phyloP scores from a whole-genome alignment of 2,329 filamentous ascomycete species.

The Ascochyta koolunga region DNA sequence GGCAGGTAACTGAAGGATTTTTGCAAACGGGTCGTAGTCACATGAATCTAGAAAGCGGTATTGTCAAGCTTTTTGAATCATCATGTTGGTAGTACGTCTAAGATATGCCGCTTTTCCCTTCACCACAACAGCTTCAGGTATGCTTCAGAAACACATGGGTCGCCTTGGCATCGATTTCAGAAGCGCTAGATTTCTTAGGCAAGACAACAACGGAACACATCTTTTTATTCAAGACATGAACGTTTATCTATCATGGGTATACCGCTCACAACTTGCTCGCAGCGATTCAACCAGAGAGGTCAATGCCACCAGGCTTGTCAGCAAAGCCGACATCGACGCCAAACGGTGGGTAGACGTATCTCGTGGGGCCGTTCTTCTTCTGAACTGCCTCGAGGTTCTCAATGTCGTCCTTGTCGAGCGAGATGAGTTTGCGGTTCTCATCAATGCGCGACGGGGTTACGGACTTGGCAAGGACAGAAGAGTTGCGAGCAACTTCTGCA shows the following conservation, averaged over 20 bases:
- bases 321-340: slow-evolving; percentile 58
- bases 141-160: too few species aligned
- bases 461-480: slow-evolving; percentile 75
- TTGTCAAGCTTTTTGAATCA: not conserved
- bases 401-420: slow-evolving; percentile 68
- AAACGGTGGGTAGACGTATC: slow-evolving; percentile 58
- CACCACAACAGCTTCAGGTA: too few species aligned
- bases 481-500: slow-evolving; percentile 67
- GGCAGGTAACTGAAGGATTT: slow-evolving; percentile 62
- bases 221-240: slow-evolving; percentile 1
- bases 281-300: slow-evolving; percentile 41
- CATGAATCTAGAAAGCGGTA: not conserved
- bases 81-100: too few species aligned
- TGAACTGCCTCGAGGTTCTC: slow-evolving; percentile 55
- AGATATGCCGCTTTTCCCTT: too few species aligned
- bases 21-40: not conserved
- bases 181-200: not conserved
- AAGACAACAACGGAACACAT: not conserved
- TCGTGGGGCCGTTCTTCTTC: slow-evolving; percentile 54
- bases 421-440: slow-evolving; percentile 70
- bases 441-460: slow-evolving; percentile 72
- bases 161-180: too few species aligned
- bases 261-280: slow-evolving; percentile 6
- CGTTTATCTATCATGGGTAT: slow-evolving; percentile 21
- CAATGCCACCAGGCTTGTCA: slow-evolving; percentile 52